phyloP scores from a whole-genome alignment of 352 stramenopile species.

The Achlya hypogyna region DNA sequence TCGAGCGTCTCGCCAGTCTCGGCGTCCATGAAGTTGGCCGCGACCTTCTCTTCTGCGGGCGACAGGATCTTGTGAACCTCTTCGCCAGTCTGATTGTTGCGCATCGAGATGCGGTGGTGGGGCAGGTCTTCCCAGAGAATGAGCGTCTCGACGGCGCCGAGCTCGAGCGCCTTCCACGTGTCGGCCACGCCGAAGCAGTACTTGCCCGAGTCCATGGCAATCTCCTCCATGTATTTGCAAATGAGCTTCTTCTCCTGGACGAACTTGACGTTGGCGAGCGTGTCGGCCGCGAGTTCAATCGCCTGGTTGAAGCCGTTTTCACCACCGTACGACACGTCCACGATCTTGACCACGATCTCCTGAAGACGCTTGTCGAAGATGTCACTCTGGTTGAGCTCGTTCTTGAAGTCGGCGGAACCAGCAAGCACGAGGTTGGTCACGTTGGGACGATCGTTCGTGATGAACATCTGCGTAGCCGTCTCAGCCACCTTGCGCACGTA shows the following conservation, averaged over 20 bases:
- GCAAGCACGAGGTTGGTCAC: constrained; percentile 96
- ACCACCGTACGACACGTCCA: constrained; percentile 99
- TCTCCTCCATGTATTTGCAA: constrained; percentile 99
- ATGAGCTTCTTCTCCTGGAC: constrained; percentile 99
- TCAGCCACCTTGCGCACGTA: constrained; percentile 99
- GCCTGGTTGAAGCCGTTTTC: constrained; percentile 99
- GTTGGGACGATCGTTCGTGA: constrained; percentile 97
- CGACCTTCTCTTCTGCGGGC: constrained; percentile 85
- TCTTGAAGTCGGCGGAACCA: constrained; percentile 99
- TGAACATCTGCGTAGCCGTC: constrained; percentile 97
- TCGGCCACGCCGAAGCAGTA: constrained; percentile 99
- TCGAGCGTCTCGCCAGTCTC: constrained; percentile 96
- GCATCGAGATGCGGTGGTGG: constrained; percentile 89
- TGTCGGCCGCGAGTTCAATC: constrained; percentile 97
- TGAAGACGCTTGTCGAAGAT: constrained; percentile 95
- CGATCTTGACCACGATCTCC: constrained; percentile 97
- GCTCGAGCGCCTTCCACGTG: constrained; percentile 97
- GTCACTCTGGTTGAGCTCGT: constrained; percentile 92
- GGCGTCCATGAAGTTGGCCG: constrained; percentile 93
- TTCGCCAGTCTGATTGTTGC: constrained; percentile 88
- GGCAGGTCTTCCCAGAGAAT: constrained; percentile 99
- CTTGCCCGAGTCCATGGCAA: constrained; percentile 97
- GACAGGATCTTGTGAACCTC: constrained; percentile 79
- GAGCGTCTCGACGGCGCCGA: constrained; percentile 98
- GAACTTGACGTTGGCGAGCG: constrained; percentile 98